Conservation (phyloP, 2,329 filamentous ascomycete species). For the Venturia oleaginea region DNA sequence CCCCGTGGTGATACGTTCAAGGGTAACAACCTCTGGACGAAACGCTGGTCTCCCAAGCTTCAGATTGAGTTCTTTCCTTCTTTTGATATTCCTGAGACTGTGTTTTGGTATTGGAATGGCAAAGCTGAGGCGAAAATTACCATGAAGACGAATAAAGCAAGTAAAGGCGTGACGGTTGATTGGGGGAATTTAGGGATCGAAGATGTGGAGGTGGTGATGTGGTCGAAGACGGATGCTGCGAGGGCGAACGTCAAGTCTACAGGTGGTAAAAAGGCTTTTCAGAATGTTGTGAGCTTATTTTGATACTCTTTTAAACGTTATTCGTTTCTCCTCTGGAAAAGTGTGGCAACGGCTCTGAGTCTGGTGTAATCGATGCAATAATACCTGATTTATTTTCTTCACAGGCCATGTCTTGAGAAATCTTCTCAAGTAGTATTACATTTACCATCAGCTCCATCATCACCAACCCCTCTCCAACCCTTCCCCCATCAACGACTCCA, state of each 20-base stretch:
- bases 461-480: too few relatives aligned
- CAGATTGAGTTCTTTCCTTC: conserved; percentile 26
- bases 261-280: neutral
- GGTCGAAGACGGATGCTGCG: neutral
- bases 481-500: too few relatives aligned
- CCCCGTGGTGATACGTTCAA: conserved; percentile 26
- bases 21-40: conserved; percentile 28
- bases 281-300: neutral
- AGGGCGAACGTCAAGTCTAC: neutral
- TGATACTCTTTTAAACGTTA: too few relatives aligned
- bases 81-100: conserved; percentile 20
- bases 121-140: conserved; percentile 16
- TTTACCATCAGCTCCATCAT: too few relatives aligned
- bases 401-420: too few relatives aligned
- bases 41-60: conserved; percentile 24
- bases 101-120: conserved; percentile 22
- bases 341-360: too few relatives aligned
- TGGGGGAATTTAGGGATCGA: neutral
- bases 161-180: neutral
- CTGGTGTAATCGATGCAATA: too few relatives aligned
- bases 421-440: too few relatives aligned
- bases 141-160: neutral
- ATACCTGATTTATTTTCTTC: too few relatives aligned
- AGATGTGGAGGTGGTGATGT: neutral
- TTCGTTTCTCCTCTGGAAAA: too few relatives aligned